phyloP scores from a whole-genome alignment of 192 early-diverging fungal species.

The Coemansia nantahalensis region DNA sequence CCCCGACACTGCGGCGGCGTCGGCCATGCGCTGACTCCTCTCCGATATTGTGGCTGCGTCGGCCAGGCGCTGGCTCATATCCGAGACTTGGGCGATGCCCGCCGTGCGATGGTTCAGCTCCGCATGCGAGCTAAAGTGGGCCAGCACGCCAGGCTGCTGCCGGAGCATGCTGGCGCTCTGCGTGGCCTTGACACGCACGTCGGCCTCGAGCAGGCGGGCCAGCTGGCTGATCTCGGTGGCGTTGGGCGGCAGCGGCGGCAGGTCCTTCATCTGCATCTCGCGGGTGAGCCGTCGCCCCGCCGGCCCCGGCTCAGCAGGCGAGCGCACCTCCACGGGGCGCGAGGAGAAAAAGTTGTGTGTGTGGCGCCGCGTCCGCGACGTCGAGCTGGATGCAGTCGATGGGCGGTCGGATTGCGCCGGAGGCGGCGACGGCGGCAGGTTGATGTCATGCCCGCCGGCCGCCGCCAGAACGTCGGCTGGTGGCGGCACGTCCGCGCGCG shows the following conservation, averaged over 20 bases:
- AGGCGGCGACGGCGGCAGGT: slow-evolving; percentile 27
- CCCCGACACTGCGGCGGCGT: too few relatives aligned
- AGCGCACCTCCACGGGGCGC: slow-evolving; percentile 13
- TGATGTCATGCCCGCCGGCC: slow-evolving; percentile 9
- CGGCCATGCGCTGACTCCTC: too few relatives aligned
- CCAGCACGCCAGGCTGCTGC: slow-evolving; percentile 18
- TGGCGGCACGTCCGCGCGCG: slow-evolving; percentile 7
- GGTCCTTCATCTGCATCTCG: slow-evolving; percentile 49
- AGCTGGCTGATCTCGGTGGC: slow-evolving; percentile 28
- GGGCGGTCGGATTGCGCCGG: not conserved
- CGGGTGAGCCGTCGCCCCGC: slow-evolving; percentile 22
- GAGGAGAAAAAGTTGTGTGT: slow-evolving; percentile 50
- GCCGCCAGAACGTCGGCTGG: too few relatives aligned
- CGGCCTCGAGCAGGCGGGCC: slow-evolving; percentile 2
- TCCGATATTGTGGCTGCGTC: too few relatives aligned
- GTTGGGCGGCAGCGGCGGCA: slow-evolving; percentile 48
- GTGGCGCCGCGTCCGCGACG: slow-evolving; percentile 29
- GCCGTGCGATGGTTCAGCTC: slow-evolving; percentile 38
- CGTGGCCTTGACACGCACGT: slow-evolving; percentile 3
- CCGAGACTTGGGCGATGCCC: too few relatives aligned
- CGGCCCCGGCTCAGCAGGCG: slow-evolving; percentile 22
- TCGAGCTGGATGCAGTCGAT: slow-evolving; percentile 6
- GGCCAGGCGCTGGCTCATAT: too few relatives aligned
- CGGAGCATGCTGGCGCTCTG: slow-evolving; percentile 4
- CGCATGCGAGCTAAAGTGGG: slow-evolving; percentile 46